phyloP scores from a whole-genome alignment of 1,139 yeast species.

The Debaryomyces singareniensis region DNA sequence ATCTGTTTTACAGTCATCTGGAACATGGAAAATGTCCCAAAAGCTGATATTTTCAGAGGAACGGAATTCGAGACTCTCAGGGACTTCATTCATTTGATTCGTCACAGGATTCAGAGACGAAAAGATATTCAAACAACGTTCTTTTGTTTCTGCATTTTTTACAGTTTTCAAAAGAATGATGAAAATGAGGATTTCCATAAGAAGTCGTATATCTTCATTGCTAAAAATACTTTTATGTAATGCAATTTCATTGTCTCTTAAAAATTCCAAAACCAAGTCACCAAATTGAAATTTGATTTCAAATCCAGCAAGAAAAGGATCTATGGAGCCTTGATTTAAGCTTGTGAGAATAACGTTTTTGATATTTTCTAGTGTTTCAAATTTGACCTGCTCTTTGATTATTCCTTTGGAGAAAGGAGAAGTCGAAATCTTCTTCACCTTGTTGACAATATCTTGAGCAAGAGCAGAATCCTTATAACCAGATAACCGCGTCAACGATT shows the following conservation, averaged over 20 bases:
- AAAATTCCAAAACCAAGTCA: background rate
- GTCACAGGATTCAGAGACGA: background rate
- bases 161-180: background rate
- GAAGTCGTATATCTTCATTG: background rate
- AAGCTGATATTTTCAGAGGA: background rate
- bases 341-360: too few species aligned
- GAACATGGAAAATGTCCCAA: background rate
- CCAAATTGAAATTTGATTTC: too few species aligned
- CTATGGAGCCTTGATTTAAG: too few species aligned
- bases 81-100: background rate
- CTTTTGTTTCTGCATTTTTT: background rate
- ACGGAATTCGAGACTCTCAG: background rate
- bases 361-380: too few species aligned
- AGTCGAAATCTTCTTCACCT: too few species aligned
- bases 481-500: slow-evolving; percentile 10
- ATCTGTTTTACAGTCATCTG: background rate
- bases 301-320: too few species aligned
- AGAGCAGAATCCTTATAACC: slow-evolving; percentile 1
- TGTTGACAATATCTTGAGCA: background rate
- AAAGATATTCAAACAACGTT: background rate
- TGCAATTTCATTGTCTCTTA: background rate
- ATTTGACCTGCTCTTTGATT: too few species aligned
- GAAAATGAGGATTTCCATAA: background rate
- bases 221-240: background rate
- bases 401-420: too few species aligned